These are phyloP conservation scores for Brassica balearica DNA, from an alignment of 441 rosid species.

Conservation along the genomic window DNA sequence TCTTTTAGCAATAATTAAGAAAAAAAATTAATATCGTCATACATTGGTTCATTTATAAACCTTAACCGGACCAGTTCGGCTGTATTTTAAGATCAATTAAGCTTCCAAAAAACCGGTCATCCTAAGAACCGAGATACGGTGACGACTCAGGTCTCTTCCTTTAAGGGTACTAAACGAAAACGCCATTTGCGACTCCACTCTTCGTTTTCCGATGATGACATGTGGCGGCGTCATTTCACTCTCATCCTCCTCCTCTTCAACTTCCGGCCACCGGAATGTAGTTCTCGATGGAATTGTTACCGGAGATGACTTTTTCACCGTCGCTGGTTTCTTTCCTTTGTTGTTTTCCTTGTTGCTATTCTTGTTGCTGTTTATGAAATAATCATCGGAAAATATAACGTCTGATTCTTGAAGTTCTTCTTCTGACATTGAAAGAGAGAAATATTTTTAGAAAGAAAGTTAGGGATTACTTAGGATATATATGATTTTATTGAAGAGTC, in stretches of 20 bases:
- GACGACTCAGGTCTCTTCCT: conserved; percentile 78
- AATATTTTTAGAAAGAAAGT: background rate
- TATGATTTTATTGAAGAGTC: conserved; percentile 39
- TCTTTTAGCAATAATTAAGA: background rate
- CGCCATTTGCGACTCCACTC: conserved; percentile 66
- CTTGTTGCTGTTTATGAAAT: background rate
- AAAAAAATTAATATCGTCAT: background rate
- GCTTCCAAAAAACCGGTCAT: conserved; percentile 89
- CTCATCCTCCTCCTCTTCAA: conserved; percentile 32
- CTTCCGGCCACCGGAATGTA: conserved; percentile 35
- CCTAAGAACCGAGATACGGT: conserved; percentile 77
- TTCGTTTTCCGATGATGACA: conserved; percentile 56
- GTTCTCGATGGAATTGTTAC: conserved; percentile 53
- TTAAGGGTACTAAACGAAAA: conserved; percentile 76
- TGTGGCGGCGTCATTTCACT: conserved; percentile 70
- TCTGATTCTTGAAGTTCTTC: conserved; percentile 80
- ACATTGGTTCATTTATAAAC: background rate
- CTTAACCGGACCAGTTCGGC: background rate
- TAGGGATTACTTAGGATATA: background rate
- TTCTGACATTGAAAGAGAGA: conserved; percentile 55
- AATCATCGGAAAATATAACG: conserved; percentile 57
- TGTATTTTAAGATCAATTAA: conserved; percentile 24
- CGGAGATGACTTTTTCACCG: conserved; percentile 50
- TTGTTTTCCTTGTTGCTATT: conserved; percentile 5
- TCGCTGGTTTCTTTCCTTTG: conserved; percentile 22